phyloP scores from a whole-genome alignment of 805 yeast genomes.

The Kregervanrija delftensis region DNA sequence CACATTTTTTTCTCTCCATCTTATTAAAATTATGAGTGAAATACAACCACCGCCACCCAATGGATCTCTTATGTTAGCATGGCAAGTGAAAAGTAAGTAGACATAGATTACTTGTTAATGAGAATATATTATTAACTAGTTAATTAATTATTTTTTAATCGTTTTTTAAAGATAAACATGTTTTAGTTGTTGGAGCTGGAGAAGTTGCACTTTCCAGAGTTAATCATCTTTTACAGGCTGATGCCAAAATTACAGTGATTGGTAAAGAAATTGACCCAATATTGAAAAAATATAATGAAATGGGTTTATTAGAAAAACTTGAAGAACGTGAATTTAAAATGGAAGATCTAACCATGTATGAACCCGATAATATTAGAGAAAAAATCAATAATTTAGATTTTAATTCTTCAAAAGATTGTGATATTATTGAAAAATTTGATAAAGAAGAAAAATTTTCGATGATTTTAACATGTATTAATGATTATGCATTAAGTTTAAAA shows the following conservation, averaged over 20 bases:
- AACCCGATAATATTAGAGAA: constrained; percentile 15
- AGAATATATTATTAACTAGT: constrained; percentile 1
- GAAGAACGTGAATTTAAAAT: constrained; percentile 37
- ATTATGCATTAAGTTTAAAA: constrained; percentile 48
- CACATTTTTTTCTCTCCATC: too few species aligned
- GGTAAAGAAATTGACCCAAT: constrained; percentile 31
- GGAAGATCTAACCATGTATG: constrained; percentile 46
- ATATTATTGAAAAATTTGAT: constrained; percentile 29
- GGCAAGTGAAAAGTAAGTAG: constrained; percentile 56
- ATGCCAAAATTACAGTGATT: constrained; percentile 63
- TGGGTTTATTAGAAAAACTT: constrained; percentile 39
- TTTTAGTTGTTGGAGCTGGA: constrained; percentile 72
- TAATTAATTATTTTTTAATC: not conserved
- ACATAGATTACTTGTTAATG: not conserved
- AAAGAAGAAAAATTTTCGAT: constrained; percentile 43
- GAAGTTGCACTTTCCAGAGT: constrained; percentile 72
- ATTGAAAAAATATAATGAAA: constrained; percentile 26
- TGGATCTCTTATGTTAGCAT: constrained; percentile 62
- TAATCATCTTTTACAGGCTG: constrained; percentile 57
- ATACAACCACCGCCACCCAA: constrained; percentile 24
- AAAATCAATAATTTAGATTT: constrained; percentile 3
- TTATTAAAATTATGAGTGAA: not conserved
- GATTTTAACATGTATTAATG: constrained; percentile 72
- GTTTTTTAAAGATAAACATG: constrained; percentile 38
- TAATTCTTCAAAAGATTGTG: constrained; percentile 3